These are phyloP conservation scores for Botrytis tulipae DNA, from an alignment of 2,329 filamentous ascomycete species.

Conservation along the genomic window DNA sequence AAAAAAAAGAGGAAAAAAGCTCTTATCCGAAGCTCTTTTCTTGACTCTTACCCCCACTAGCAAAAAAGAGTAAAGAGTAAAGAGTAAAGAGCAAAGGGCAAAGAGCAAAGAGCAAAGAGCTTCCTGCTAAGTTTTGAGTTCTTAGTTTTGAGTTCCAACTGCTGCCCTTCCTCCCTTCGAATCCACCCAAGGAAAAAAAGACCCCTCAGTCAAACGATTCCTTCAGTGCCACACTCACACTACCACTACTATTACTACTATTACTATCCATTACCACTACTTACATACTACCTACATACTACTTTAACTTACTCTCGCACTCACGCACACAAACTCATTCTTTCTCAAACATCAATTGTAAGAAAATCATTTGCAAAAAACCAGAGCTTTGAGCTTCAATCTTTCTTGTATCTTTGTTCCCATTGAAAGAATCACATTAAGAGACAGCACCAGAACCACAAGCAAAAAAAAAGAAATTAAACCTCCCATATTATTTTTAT, in stretches of 20 bases:
- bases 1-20: slow-evolving; percentile 6
- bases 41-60: slow-evolving; percentile 12
- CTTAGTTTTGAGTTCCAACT: not conserved
- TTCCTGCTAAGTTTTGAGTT: not conserved
- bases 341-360: slow-evolving; percentile 21
- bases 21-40: slow-evolving; percentile 4
- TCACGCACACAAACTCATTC: not conserved
- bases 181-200: not conserved
- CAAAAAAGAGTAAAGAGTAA: not conserved
- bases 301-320: not conserved
- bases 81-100: not conserved
- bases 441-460: not conserved
- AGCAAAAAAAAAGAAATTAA: not conserved
- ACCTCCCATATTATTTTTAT: not conserved
- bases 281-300: not conserved
- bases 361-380: slow-evolving; percentile 10
- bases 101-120: not conserved
- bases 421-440: slow-evolving; percentile 7
- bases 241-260: not conserved
- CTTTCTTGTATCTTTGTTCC: slow-evolving; percentile 1
- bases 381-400: slow-evolving; percentile 8
- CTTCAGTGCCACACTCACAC: not conserved
- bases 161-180: not conserved
- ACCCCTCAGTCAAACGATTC: slow-evolving; percentile 10
- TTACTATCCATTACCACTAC: not conserved